A percentile compares a stretch with the other conserved stretches of the same genome.
These are phyloP conservation scores for Trichophyton schoenleinii DNA, from an alignment of 2,329 filamentous ascomycete genomes.

Conservation along the genomic window DNA sequence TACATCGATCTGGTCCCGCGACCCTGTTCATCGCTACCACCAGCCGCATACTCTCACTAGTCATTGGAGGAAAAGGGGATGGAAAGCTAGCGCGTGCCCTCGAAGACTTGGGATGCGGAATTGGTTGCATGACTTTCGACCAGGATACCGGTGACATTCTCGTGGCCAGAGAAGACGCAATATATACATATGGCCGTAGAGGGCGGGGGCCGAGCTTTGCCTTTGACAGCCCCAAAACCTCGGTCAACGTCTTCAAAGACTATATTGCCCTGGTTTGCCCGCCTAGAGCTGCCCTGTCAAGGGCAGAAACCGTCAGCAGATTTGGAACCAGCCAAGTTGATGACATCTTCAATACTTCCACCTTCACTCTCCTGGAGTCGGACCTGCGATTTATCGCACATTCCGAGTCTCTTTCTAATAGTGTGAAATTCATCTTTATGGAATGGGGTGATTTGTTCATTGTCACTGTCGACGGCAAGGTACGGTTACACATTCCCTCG, in stretches of 20 bases:
- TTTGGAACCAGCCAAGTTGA: constrained; percentile 64
- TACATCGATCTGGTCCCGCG: constrained; percentile 51
- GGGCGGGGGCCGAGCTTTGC: constrained; percentile 79
- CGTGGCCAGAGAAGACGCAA: constrained; percentile 85
- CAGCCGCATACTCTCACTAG: constrained; percentile 69
- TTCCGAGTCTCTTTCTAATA: constrained; percentile 69
- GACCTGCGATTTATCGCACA: constrained; percentile 83
- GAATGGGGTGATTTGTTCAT: constrained; percentile 89
- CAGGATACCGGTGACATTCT: constrained; percentile 69
- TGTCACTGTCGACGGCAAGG: constrained; percentile 85
- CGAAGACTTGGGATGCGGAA: constrained; percentile 77
- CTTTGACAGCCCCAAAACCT: constrained; percentile 80
- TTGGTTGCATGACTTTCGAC: constrained; percentile 92
- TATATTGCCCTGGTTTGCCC: constrained; percentile 82
- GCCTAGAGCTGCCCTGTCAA: constrained; percentile 45
- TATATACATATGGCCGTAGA: constrained; percentile 81
- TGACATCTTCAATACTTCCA: constrained; percentile 72
- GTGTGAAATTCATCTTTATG: constrained; percentile 66
- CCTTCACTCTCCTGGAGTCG: constrained; percentile 82
- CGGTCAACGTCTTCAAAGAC: constrained; percentile 65
- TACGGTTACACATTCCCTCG: constrained; percentile 28
- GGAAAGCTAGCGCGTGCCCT: constrained; percentile 77
- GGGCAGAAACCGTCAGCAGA: constrained; percentile 52
- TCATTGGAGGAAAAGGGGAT: constrained; percentile 78
- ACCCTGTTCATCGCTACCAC: constrained; percentile 90